Base-by-base conservation (phyloP, 2,329 filamentous ascomycete species). In the Fusarium sp. region DNA sequence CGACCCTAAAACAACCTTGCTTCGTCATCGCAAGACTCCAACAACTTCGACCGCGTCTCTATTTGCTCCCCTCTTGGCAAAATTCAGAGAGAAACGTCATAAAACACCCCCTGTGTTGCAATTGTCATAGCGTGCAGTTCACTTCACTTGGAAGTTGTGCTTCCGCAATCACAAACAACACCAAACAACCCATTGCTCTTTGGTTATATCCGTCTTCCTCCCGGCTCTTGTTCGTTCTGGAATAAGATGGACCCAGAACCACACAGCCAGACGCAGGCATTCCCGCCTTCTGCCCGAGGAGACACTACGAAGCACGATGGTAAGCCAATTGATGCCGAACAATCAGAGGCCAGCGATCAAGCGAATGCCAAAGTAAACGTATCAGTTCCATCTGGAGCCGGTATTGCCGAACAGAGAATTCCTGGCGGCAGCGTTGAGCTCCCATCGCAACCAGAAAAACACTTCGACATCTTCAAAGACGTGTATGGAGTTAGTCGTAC, bases 121-220 rank as follows among this genome's bases (percentile, higher is more conserved):
- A n/a, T 28, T 41, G 11, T 22, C 35, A n/a, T 45, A 20, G 26
- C 15, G 22, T 47, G 41, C 33, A 47, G 24, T 47, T 50, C 33
- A 45, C 39, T 35, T 51, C 33, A 26, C 33, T 38, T 54, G 45
- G 16, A 35, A 55, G 33, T 36, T 33, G 31, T 56, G 18, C 50
- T 57, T 51, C 47, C 39, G 24, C 22, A 31, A 47, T 42, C 28
- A 28, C 50, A 33, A 58, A 69, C 39, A 38, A 69, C 30, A 41
- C 13, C 30, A 44, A 42, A 28, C 42, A 35, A 41, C 55, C n/a
- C 10, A 30, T 36, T 53, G 14, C 14, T 33, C 16, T 26, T 24
- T 57, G 38, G 22, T 65, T 74, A 74, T 71, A 74, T 48, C 71
- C 71, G 67, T 65, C 48, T 74, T 71, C 45, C 41, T 53, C 36